These are phyloP conservation scores for Marasmius tenuissimus DNA, from an alignment of 1,284 basidiomycete genomes.

Conservation along the genomic window DNA sequence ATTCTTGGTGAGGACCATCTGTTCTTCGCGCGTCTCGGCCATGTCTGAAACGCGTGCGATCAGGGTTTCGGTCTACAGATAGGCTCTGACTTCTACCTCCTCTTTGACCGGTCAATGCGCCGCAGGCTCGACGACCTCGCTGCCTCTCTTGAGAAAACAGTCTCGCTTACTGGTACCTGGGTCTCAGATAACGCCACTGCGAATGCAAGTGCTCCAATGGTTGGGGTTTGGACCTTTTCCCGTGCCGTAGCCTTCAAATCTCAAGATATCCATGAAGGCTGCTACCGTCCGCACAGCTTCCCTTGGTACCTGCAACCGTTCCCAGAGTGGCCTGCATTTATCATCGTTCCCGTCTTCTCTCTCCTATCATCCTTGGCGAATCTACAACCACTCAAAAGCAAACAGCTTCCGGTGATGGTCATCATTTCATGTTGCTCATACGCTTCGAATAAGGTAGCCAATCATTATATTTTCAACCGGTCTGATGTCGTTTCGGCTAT, in stretches of 20 bases:
- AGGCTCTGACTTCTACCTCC: slow-evolving; percentile 82
- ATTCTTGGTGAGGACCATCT: slow-evolving; percentile 58
- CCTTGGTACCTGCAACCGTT: slow-evolving; percentile 82
- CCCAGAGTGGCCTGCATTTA: slow-evolving; percentile 73
- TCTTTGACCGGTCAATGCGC: slow-evolving; percentile 67
- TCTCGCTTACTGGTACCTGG: slow-evolving; percentile 68
- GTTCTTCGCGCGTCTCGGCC: slow-evolving; percentile 6
- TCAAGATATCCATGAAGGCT: slow-evolving; percentile 60
- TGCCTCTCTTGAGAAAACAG: slow-evolving; percentile 44
- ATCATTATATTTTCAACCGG: slow-evolving; percentile 84
- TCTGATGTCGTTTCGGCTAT: slow-evolving; percentile 85
- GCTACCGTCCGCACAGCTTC: slow-evolving; percentile 63
- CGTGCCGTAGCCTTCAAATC: slow-evolving; percentile 45
- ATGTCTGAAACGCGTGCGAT: slow-evolving; percentile 9
- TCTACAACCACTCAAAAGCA: slow-evolving; percentile 70
- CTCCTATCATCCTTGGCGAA: slow-evolving; percentile 73
- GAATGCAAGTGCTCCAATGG: slow-evolving; percentile 45
- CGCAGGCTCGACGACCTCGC: slow-evolving; percentile 52
- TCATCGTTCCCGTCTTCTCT: slow-evolving; percentile 84
- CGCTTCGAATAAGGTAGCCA: slow-evolving; percentile 75
- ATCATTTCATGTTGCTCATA: slow-evolving; percentile 81
- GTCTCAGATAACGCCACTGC: slow-evolving; percentile 59
- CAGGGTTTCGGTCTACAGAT: slow-evolving; percentile 87
- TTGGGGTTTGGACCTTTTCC: slow-evolving; percentile 77
- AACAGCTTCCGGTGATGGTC: slow-evolving; percentile 82